Base-by-base conservation (phyloP, 176 grass and related monocot species). In the Lolium rigidum region DNA sequence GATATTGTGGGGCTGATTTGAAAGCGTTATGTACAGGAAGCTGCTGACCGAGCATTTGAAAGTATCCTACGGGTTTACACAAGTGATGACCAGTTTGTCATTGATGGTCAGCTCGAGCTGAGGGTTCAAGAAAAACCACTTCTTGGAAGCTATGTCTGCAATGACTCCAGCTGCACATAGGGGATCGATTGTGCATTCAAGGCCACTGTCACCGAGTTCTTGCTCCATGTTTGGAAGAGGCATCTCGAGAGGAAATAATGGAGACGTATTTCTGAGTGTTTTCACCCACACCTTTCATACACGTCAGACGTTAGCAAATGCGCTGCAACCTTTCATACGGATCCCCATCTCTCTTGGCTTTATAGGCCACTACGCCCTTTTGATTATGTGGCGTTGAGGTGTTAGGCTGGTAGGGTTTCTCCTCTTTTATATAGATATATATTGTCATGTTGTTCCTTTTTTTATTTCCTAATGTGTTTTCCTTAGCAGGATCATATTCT, bases 61-160 rank as follows among this genome's bases (percentile, higher is more conserved):
- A 99, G 62, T 99, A 99, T 82, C 97, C 97, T 77, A n/a, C 97
- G 97, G 83, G 97, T 99, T 20, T 99, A 99, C 85, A 99, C 85
- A 31, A 94, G 97, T 87, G 97, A 99, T 43, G 97, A 99, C 41
- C 96, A 97, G 86, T 99, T 99, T 89, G 90, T 99, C 47, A 99
- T 99, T 88, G 97, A 99, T 88, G 97, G 96, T 58, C 94, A 97
- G n/a, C 48, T 91, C 92, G 1, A 84, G n/a, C n/a, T 99, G 55
- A 92, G 26, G 22, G 90, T 99, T 58, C 92, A 94, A n/a, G 77
- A 99, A 92, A 63, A 91, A 91, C 67, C 97, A 99, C 87, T 99
- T 99, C 70, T 84, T 99, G 90, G 97, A 99, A 89, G 97, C 97
- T 84, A 99, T 99, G 97, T 94, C 92, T 47, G 90, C 92, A 79